Evolutionary conservation across 345 rosid species (phyloP).

Genomic region (Syzygium jambos): DNA sequence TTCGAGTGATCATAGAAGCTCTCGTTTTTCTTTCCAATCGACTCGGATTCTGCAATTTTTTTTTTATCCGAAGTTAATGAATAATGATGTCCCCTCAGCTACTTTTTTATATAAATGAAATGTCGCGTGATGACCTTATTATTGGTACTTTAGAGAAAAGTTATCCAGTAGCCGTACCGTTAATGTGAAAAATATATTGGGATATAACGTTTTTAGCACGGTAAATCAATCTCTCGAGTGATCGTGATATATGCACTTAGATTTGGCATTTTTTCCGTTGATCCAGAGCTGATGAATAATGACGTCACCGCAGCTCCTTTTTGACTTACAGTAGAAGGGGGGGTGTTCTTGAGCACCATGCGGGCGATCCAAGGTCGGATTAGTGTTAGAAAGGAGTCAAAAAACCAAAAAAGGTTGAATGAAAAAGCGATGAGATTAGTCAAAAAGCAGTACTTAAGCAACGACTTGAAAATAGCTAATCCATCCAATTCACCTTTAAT

Average conservation of each 20-base stretch:
- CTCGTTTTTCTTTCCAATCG: no score
- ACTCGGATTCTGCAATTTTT: no score
- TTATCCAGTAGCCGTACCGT: no score
- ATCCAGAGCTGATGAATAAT: not conserved
- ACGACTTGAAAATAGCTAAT: not conserved
- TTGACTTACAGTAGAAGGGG: not conserved
- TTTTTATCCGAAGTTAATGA: no score
- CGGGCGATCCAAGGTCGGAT: not conserved
- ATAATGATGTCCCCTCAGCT: no score
- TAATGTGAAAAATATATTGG: no score
- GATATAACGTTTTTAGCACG: not conserved
- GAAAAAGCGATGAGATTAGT: not conserved
- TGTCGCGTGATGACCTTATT: no score
- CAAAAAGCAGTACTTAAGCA: not conserved
- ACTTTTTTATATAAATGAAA: no score
- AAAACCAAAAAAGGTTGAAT: not conserved
- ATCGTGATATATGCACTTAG: not conserved
- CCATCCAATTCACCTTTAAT: not conserved
- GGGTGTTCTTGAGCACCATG: not conserved
- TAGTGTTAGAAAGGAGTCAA: not conserved
- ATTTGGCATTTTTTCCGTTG: not conserved
- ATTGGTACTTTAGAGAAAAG: no score
- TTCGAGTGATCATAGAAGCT: no score
- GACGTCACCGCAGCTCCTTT: not conserved
- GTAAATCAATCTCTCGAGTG: not conserved